Conservation (phyloP, 495 filamentous ascomycete species). For the Hypomontagnella monticulosa region DNA sequence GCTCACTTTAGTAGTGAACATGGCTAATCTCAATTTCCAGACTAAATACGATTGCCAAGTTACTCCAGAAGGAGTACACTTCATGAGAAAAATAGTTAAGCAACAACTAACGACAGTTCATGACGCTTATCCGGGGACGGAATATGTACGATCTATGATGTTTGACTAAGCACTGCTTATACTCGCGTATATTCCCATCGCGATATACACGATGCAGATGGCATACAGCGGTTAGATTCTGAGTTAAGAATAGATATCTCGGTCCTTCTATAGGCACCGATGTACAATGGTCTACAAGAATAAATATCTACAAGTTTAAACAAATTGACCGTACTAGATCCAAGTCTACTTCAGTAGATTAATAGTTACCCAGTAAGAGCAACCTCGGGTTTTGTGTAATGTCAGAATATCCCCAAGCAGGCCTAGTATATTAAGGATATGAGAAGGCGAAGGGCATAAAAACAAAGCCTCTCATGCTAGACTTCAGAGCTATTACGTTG, state of each 20-base stretch:
- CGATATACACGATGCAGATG: not conserved
- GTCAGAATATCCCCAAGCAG: too few species aligned
- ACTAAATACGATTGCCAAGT: slow-evolving; percentile 91
- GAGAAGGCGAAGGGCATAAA: too few species aligned
- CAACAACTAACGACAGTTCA: not conserved
- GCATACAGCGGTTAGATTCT: not conserved
- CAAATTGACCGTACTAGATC: not conserved
- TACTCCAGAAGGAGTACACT: slow-evolving; percentile 91
- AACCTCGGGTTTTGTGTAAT: too few species aligned
- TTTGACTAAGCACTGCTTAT: slow-evolving; percentile 6
- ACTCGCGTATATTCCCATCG: not conserved
- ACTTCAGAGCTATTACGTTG: too few species aligned
- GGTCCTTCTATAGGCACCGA: not conserved
- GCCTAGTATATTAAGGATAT: too few species aligned
- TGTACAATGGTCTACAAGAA: slow-evolving; percentile 3
- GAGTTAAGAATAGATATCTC: not conserved
- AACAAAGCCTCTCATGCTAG: too few species aligned
- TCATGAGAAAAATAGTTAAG: slow-evolving; percentile 44
- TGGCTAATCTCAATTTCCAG: slow-evolving; percentile 72
- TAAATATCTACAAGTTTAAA: not conserved
- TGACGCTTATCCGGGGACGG: not conserved
- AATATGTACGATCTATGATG: slow-evolving; percentile 1
- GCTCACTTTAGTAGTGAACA: too few species aligned
- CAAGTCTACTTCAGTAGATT: too few species aligned
- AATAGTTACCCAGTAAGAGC: too few species aligned